phyloP scores from a whole-genome alignment of 345 rosid genomes.

The Syzygium grande region DNA sequence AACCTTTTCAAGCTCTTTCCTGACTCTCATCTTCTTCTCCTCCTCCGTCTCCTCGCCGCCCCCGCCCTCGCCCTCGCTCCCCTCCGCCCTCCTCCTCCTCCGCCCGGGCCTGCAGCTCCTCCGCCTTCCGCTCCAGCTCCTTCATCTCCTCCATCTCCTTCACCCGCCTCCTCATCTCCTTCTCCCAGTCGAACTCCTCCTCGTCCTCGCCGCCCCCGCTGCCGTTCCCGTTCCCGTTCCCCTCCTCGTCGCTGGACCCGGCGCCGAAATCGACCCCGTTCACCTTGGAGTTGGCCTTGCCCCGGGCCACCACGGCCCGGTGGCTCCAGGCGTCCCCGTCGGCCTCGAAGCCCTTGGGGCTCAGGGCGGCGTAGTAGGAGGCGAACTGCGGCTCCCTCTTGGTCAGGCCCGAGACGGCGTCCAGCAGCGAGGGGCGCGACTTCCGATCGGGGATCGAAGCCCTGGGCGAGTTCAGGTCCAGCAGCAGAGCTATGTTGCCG shows the following conservation, averaged over 20 bases:
- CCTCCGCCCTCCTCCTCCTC: slow-evolving; percentile 34
- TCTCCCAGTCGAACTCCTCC: slow-evolving; percentile 47
- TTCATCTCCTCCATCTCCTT: slow-evolving; percentile 79
- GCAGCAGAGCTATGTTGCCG: slow-evolving; percentile 60
- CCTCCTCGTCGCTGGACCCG: slow-evolving; percentile 40
- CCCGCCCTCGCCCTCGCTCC: neutral
- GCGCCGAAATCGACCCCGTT: slow-evolving; percentile 68
- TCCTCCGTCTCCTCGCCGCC: slow-evolving; percentile 66
- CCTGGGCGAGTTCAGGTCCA: slow-evolving; percentile 46
- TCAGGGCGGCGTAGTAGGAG: neutral
- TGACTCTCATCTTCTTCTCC: slow-evolving; percentile 73
- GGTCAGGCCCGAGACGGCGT: slow-evolving; percentile 36
- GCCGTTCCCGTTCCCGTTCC: slow-evolving; percentile 29
- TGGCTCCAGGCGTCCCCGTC: slow-evolving; percentile 43
- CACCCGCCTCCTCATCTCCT: slow-evolving; percentile 65
- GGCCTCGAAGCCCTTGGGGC: slow-evolving; percentile 37
- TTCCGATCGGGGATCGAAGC: slow-evolving; percentile 47
- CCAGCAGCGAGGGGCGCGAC: slow-evolving; percentile 33
- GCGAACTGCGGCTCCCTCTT: slow-evolving; percentile 41
- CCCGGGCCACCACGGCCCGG: slow-evolving; percentile 31
- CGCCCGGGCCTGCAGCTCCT: slow-evolving; percentile 59
- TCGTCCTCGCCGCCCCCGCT: slow-evolving; percentile 37
- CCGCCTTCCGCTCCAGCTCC: slow-evolving; percentile 85
- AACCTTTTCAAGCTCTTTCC: slow-evolving; percentile 87
- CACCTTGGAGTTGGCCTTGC: slow-evolving; percentile 54